A percentile compares a stretch with the other conserved stretches of the same genome.
phyloP scores from a whole-genome alignment of 2,329 filamentous ascomycete species.

The Trichoderma simmonsii region DNA sequence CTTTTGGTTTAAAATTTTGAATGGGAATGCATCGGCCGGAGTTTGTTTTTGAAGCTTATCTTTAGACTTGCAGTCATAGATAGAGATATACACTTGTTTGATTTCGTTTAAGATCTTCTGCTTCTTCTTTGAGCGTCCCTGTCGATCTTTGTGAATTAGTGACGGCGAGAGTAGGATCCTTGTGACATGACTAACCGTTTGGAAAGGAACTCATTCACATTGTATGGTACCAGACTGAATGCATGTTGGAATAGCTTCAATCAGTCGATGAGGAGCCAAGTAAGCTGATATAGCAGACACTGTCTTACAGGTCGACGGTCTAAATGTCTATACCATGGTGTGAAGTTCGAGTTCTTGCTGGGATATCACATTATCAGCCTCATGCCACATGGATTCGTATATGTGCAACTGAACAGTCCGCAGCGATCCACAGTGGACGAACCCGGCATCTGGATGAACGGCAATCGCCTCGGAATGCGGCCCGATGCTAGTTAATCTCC shows the following conservation, averaged over 20 bases:
- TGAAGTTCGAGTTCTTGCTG: background rate
- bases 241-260: background rate
- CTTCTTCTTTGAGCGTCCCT: background rate
- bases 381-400: background rate
- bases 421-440: background rate
- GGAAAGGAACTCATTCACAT: background rate
- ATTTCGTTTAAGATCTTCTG: background rate
- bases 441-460: background rate
- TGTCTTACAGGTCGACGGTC: too few relatives aligned
- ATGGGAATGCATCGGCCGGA: constrained; percentile 10
- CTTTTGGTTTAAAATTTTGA: background rate
- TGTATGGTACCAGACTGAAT: background rate
- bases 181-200: background rate
- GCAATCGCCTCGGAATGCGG: background rate
- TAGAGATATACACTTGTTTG: background rate
- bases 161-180: background rate
- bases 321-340: background rate
- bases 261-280: background rate
- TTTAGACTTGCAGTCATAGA: constrained; percentile 5
- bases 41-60: background rate
- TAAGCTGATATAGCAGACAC: background rate
- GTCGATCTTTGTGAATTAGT: background rate
- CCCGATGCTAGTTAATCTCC: background rate
- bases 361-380: background rate
- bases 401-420: background rate